Conservation (phyloP, 2,329 filamentous ascomycete genomes). For the Pyrenophora graminea region DNA sequence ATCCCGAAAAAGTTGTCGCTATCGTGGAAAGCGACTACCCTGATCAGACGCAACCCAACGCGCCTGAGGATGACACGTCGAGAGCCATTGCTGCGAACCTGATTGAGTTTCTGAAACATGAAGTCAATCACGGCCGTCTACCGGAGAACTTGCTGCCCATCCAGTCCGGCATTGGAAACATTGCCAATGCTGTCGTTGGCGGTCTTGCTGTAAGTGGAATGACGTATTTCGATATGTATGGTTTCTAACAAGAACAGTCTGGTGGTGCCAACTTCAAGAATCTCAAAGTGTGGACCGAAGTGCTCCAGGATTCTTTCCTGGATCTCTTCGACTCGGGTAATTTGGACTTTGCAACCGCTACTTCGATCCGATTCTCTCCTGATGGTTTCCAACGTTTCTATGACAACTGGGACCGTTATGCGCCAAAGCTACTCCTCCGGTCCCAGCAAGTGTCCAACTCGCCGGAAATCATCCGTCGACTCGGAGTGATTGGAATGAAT, state of each 20-base stretch:
- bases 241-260: slow-evolving; percentile 45
- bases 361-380: slow-evolving; percentile 86
- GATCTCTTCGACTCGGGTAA: slow-evolving; percentile 89
- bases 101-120: slow-evolving; percentile 85
- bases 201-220: slow-evolving; percentile 62
- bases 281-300: slow-evolving; percentile 91
- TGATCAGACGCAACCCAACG: slow-evolving; percentile 75
- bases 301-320: slow-evolving; percentile 89
- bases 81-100: slow-evolving; percentile 75
- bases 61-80: slow-evolving; percentile 74
- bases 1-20: slow-evolving; percentile 82
- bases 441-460: slow-evolving; percentile 89
- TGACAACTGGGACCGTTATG: slow-evolving; percentile 78
- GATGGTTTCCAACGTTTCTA: slow-evolving; percentile 93
- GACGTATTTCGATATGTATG: no score
- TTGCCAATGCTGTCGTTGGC: slow-evolving; percentile 88
- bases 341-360: slow-evolving; percentile 87
- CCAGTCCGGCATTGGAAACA: slow-evolving; percentile 90
- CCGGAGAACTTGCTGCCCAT: slow-evolving; percentile 77
- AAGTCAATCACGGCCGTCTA: slow-evolving; percentile 76
- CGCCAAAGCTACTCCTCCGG: slow-evolving; percentile 80
- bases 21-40: slow-evolving; percentile 84
- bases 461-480: slow-evolving; percentile 84
- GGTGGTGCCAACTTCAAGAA: slow-evolving; percentile 78
- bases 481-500: slow-evolving; percentile 93